phyloP scores from a whole-genome alignment of 192 early-diverging fungal genomes.

The Dimargaris xerosporica region DNA sequence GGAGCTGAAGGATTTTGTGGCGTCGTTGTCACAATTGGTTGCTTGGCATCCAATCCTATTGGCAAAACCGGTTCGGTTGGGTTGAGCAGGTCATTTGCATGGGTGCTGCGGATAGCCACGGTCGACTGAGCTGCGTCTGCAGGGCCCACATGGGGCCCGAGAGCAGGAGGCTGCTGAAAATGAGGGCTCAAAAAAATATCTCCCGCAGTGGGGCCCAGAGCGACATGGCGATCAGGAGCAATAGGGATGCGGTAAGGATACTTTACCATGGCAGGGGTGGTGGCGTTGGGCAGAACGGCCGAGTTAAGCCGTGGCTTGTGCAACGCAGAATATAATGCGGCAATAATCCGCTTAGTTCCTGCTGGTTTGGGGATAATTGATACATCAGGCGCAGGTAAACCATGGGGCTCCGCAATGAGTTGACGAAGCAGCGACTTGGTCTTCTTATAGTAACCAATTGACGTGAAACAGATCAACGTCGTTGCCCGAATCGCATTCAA shows the following conservation, averaged over 20 bases:
- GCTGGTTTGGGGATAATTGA: slow-evolving; percentile 6
- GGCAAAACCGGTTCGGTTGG: too few relatives aligned
- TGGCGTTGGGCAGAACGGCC: not conserved
- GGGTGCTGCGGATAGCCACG: too few relatives aligned
- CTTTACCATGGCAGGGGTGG: not conserved
- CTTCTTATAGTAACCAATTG: not conserved
- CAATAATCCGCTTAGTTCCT: slow-evolving; percentile 3
- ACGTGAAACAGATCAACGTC: slow-evolving; percentile 2
- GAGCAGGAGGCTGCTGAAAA: not conserved
- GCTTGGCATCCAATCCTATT: too few relatives aligned
- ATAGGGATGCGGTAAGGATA: not conserved
- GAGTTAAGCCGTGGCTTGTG: not conserved
- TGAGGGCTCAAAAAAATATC: not conserved
- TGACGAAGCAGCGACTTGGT: not conserved
- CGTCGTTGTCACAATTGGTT: too few relatives aligned
- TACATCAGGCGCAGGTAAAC: slow-evolving; percentile 2
- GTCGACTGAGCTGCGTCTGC: too few relatives aligned
- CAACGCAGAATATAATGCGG: not conserved
- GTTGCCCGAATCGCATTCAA: not conserved
- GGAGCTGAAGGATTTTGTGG: too few relatives aligned
- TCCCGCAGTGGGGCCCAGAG: not conserved
- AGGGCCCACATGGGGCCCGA: not conserved
- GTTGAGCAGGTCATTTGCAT: too few relatives aligned
- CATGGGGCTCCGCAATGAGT: not conserved
- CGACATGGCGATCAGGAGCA: too few relatives aligned